Conservation (phyloP, 495 filamentous ascomycete genomes). For the Tuber melanosporum region DNA sequence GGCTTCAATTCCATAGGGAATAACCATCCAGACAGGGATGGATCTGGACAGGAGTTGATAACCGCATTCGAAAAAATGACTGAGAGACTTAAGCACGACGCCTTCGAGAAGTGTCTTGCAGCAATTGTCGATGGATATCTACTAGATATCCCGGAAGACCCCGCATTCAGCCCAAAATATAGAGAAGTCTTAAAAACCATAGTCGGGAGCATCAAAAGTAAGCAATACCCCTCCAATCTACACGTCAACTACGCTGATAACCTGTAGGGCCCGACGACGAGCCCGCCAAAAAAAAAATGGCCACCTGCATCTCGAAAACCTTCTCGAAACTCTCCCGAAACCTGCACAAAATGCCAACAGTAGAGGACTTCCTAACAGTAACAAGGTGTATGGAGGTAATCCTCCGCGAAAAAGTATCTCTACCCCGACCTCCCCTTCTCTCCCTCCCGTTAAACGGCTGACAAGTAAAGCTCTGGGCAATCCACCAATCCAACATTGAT, state of each 20-base stretch:
- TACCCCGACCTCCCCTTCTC: not conserved
- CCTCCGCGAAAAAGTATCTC: slow-evolving; percentile 28
- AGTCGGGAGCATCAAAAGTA: slow-evolving; percentile 26
- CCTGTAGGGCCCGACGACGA: slow-evolving; percentile 23
- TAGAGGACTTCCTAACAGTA: slow-evolving; percentile 27
- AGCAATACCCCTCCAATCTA: not conserved
- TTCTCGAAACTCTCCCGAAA: slow-evolving; percentile 26
- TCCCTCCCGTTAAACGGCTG: not conserved
- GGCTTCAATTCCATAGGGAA: not conserved
- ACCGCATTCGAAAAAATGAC: slow-evolving; percentile 17
- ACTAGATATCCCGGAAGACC: not conserved
- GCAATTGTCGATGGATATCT: slow-evolving; percentile 24
- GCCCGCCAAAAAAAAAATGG: not conserved
- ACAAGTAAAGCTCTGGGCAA: slow-evolving; percentile 26
- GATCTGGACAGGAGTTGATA: slow-evolving; percentile 12
- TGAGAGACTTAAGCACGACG: not conserved
- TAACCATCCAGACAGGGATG: not conserved
- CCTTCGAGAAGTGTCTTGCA: slow-evolving; percentile 16
- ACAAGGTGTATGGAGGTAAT: slow-evolving; percentile 26
- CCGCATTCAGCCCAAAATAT: slow-evolving; percentile 5
- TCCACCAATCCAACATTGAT: slow-evolving; percentile 39
- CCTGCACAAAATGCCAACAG: slow-evolving; percentile 20
- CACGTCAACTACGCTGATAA: slow-evolving; percentile 6
- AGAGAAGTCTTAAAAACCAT: slow-evolving; percentile 30
- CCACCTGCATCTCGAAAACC: slow-evolving; percentile 11